Conservation (phyloP, 306 rosid species). For the Vigna trinervia region DNA sequence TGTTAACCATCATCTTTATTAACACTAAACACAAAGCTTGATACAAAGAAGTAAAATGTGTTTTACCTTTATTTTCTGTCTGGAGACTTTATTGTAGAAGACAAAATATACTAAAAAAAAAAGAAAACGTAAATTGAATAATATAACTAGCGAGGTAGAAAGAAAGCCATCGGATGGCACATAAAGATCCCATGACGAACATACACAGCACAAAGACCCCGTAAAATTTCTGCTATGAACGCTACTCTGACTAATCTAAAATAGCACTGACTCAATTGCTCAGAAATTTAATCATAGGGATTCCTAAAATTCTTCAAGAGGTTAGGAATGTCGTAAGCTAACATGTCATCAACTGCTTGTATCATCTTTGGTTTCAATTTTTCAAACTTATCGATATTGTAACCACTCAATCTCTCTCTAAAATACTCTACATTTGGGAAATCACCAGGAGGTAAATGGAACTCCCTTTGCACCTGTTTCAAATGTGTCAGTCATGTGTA, state of each 20-base stretch:
- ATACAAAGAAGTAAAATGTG: background rate
- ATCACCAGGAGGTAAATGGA: slow-evolving; percentile 87
- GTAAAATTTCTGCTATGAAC: slow-evolving; percentile 19
- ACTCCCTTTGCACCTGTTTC: slow-evolving; percentile 81
- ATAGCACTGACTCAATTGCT: background rate
- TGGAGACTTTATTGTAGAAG: background rate
- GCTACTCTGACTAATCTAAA: slow-evolving; percentile 29
- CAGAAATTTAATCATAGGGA: slow-evolving; percentile 61
- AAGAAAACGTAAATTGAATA: background rate
- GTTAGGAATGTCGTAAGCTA: slow-evolving; percentile 84
- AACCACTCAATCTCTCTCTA: slow-evolving; percentile 66
- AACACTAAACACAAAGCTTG: background rate
- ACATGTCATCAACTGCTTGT: slow-evolving; percentile 85
- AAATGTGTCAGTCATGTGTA: slow-evolving; percentile 25
- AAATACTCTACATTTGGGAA: slow-evolving; percentile 83
- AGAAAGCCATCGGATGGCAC: slow-evolving; percentile 10
- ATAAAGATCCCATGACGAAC: slow-evolving; percentile 35
- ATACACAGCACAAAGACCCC: slow-evolving; percentile 18
- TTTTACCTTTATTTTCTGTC: slow-evolving; percentile 9
- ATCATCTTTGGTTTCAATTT: slow-evolving; percentile 81
- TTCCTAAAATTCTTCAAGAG: slow-evolving; percentile 81
- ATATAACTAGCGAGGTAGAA: slow-evolving; percentile 4
- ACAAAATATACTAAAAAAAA: background rate
- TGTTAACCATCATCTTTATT: background rate
- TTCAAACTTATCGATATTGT: slow-evolving; percentile 79